Percentiles rank a stretch among this genome's conserved stretches.
These are phyloP conservation scores for Leccinellum rugosiceps DNA, from an alignment of 768 basidiomycete species.

Conservation along the genomic window DNA sequence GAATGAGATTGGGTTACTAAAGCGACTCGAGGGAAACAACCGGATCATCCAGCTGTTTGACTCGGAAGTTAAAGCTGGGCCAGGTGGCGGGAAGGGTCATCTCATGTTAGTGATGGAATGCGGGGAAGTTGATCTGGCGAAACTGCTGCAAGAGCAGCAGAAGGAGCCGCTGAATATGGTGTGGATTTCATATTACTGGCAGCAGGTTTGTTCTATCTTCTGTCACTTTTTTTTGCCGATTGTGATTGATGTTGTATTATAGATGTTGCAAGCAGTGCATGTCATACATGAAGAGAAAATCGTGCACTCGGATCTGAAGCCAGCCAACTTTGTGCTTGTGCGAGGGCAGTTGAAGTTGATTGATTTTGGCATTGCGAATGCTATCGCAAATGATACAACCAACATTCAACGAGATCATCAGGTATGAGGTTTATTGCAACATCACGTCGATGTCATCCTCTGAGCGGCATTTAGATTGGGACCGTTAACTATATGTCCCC, in stretches of 20 bases:
- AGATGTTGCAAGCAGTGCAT: conserved; percentile 99
- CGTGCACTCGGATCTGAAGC: conserved; percentile 97
- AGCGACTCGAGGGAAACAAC: conserved; percentile 90
- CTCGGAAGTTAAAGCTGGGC: conserved; percentile 70
- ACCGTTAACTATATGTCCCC: conserved; percentile 99
- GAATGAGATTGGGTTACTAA: conserved; percentile 93
- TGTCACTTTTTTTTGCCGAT: neutral
- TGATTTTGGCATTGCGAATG: conserved; percentile 99
- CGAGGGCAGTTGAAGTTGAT: conserved; percentile 95
- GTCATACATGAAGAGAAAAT: conserved; percentile 98
- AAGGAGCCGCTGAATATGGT: conserved; percentile 87
- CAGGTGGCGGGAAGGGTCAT: conserved; percentile 68
- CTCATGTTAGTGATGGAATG: conserved; percentile 94
- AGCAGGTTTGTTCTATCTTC: conserved; percentile 61
- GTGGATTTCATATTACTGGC: conserved; percentile 95
- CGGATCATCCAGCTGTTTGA: conserved; percentile 91
- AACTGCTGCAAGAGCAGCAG: conserved; percentile 78
- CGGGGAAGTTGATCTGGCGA: conserved; percentile 90
- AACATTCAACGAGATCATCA: conserved; percentile 97
- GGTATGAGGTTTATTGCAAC: conserved; percentile 39
- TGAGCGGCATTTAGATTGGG: conserved; percentile 60
- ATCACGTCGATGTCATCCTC: neutral
- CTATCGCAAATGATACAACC: conserved; percentile 97
- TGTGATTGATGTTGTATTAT: conserved; percentile 1
- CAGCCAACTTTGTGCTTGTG: conserved; percentile 97